phyloP scores from a whole-genome alignment of 2,329 filamentous ascomycete genomes.

The Apiospora malaysiana region DNA sequence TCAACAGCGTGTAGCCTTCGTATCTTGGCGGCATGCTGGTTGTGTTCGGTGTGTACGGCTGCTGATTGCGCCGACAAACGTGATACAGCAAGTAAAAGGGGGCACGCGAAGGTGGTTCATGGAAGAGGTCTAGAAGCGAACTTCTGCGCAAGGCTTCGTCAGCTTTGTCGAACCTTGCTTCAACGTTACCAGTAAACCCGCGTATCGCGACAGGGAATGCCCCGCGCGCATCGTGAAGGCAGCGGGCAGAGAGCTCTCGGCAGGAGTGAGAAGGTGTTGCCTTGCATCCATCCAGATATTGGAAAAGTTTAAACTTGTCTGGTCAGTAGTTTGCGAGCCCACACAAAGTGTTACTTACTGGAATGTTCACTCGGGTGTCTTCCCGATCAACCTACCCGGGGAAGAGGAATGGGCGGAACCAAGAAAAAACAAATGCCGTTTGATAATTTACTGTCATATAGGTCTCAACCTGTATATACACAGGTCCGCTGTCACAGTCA shows the following conservation, averaged over 20 bases:
- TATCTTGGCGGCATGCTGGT: background rate
- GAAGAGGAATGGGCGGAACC: background rate
- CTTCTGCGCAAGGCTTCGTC: background rate
- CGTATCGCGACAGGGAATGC: background rate
- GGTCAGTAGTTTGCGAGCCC: slow-evolving; percentile 3
- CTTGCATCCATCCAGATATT: background rate
- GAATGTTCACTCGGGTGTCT: background rate
- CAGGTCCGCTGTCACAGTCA: background rate
- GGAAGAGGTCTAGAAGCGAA: background rate
- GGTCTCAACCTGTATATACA: background rate
- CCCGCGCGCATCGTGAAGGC: background rate
- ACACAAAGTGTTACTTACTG: background rate
- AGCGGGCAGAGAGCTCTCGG: background rate
- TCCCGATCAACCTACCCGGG: background rate
- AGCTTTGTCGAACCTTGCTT: slow-evolving; percentile 3
- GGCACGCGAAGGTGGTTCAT: background rate
- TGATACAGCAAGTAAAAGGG: background rate
- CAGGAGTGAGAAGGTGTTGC: background rate
- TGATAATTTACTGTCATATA: background rate
- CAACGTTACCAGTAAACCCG: background rate
- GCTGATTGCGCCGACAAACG: background rate
- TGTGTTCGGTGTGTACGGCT: background rate
- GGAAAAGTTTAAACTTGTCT: background rate
- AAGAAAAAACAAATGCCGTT: background rate
- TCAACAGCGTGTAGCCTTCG: background rate